Base-by-base conservation (phyloP, 2,329 filamentous ascomycete species). In the Aspergillus novofumigatus region DNA sequence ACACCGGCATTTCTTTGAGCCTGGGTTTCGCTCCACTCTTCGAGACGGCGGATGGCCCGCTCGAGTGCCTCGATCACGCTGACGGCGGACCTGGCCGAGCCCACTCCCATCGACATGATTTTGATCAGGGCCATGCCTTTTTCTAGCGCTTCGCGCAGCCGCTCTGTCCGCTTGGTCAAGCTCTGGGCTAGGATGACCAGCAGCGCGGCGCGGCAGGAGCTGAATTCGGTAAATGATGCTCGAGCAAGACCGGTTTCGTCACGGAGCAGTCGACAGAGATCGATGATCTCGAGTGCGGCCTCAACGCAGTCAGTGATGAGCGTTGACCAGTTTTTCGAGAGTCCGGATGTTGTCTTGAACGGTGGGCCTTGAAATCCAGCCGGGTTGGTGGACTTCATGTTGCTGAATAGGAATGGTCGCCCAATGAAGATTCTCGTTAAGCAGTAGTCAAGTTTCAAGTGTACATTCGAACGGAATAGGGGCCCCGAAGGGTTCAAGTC, bases 181-280 rank as follows among this genome's bases (percentile, higher is more conserved):
- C 71, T 73, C 48, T 76, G 74, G 0, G 74, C 74, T 6, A 77
- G 60, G 17, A 76, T 75, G 28, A 83, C 81, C 2, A 83, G 72
- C 5, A 83, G 69, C 8, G 81, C 81, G 9, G 80, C 81, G 45
- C 81, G 80, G 52, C 80, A 83, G 3, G 81, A 80, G 64, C 79
- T 82, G 63, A 83, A 83, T 60, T 84, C 81, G 3, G 80, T 82
- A 62, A 83, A 83, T 0, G 80, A 82, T 2, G 81, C 80, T 29
- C 80, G 77, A 5, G 81, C 81, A 53, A 83, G 78, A 17, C 81
- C 81, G 14, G 79, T 77, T n/a, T 77, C 79, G 48, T 77, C 77
- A 42, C 78, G 76, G 4, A 83, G 75, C 3, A 78, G 69, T 44
- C 77, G 77, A 59, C 81, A 82, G 4, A 81, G 75, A 47, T 81